Base-by-base conservation (phyloP, 169 alveolate species). In the Eimeria sp. region DNA sequence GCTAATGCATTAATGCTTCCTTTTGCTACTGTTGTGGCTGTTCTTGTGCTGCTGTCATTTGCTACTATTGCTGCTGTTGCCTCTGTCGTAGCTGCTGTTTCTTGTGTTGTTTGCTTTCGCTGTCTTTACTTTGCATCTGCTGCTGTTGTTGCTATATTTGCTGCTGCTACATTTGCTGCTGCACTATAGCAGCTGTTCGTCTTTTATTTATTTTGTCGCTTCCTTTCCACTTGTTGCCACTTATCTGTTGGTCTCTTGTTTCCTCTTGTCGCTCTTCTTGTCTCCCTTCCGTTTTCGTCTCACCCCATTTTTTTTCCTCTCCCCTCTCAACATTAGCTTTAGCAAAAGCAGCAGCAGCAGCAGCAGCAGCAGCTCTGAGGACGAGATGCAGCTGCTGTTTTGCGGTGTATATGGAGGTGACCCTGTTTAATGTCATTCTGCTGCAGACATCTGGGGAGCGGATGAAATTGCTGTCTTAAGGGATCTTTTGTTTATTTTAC, bases 371-470 rank as follows among this genome's bases (percentile, higher is more conserved):
- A 54, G 61, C 20, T 14, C 20, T 1, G 1, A 11, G 10, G 16
- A 54, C 10, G 61, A 54, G 61, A 54, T 14, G 16, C 61, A 54
- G 61, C 61, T 1, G 4, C 10, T 7, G 61, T 4, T 7, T 11
- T 11, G 61, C 16, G 61, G 0, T 54, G 16, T 3, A 54, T 14
- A 14, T 14, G 10, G 61, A 11, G 61, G 2, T 7, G 61, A 7
- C 61, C 16, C 61, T 54, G 61, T 54, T 54, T 67, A 25, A 18
- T 61, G 72, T 16, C 14, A 25, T 20, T 6, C 25, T 61, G 76
- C 76, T 67, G 76, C 76, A 67, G 76, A 22, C 76, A 22, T 67
- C 40, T 18, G 76, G 72, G 72, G 72, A 18, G 72, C 72, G 30
- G 72, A 61, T 25, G 72, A 61, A 25, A 61, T 61, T 61, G 18